Percentiles rank a stretch among this genome's conserved stretches.
Evolutionary conservation across 2,329 filamentous ascomycete species (phyloP).

Genomic region (Trichothecium roseum): DNA sequence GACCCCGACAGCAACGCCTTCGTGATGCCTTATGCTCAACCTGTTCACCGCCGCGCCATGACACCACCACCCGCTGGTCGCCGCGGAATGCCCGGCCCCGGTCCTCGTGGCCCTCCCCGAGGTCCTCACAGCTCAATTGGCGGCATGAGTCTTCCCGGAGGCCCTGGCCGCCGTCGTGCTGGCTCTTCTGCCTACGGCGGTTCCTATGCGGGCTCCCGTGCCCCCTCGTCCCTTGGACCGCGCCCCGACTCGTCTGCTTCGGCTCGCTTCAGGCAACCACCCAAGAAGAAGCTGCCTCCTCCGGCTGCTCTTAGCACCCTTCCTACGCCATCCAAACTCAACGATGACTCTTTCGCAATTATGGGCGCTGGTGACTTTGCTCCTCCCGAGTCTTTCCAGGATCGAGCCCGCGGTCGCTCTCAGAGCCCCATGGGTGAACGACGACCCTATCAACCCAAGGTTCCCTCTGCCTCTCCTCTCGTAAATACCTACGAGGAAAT

Average conservation of each 20-base stretch:
- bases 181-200: constrained; percentile 22
- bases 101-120: constrained; percentile 21
- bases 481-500: constrained; percentile 82
- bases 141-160: constrained; percentile 34
- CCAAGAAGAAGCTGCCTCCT: constrained; percentile 50
- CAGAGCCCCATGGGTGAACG: constrained; percentile 55
- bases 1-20: constrained; percentile 61
- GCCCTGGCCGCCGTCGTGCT: constrained; percentile 44
- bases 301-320: constrained; percentile 64
- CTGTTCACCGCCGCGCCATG: constrained; percentile 83
- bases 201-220: constrained; percentile 15
- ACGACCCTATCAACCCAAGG: constrained; percentile 62
- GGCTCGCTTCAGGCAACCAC: constrained; percentile 23
- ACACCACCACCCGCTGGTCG: constrained; percentile 68
- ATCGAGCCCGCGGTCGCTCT: constrained; percentile 58
- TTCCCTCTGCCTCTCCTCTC: constrained; percentile 68
- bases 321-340: constrained; percentile 77
- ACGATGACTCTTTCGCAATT: constrained; percentile 67
- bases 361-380: constrained; percentile 71
- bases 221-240: constrained; percentile 31
- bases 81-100: constrained; percentile 22
- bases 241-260: constrained; percentile 58
- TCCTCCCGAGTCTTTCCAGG: constrained; percentile 57
- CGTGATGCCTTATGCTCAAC: constrained; percentile 75
- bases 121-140: constrained; percentile 38